Evolutionary conservation across 805 yeast genomes (phyloP).

Genomic region (Blastobotrys peoriensis): DNA sequence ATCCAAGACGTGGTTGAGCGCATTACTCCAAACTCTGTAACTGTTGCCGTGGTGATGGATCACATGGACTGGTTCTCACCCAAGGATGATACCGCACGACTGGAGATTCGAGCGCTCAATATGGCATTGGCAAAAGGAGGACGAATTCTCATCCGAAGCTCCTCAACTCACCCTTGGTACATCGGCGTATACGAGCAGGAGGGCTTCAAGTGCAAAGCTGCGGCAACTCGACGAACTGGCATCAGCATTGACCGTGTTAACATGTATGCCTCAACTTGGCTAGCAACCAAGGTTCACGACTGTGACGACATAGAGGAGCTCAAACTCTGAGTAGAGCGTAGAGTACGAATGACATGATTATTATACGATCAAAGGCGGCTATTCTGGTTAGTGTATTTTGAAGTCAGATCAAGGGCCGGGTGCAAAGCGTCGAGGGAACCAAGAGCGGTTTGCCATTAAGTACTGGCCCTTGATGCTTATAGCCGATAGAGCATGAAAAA

Average conservation of each 20-base stretch:
- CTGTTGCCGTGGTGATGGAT: slow-evolving; percentile 81
- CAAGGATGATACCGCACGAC: slow-evolving; percentile 46
- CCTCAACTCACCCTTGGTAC: slow-evolving; percentile 73
- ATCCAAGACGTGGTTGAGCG: slow-evolving; percentile 70
- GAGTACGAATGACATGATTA: too few species aligned
- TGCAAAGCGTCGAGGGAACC: too few species aligned
- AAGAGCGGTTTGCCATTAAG: too few species aligned
- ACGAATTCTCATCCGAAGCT: slow-evolving; percentile 70
- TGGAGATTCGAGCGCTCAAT: slow-evolving; percentile 59
- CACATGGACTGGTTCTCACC: slow-evolving; percentile 91
- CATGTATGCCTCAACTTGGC: slow-evolving; percentile 89
- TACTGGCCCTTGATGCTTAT: too few species aligned
- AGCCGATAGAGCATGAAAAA: too few species aligned
- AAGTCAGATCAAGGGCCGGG: too few species aligned
- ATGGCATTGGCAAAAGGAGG: slow-evolving; percentile 62
- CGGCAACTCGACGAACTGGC: slow-evolving; percentile 59
- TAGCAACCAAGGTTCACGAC: slow-evolving; percentile 51
- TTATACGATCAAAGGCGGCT: too few species aligned
- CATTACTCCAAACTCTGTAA: slow-evolving; percentile 53
- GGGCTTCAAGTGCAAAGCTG: slow-evolving; percentile 66
- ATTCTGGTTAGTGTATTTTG: too few species aligned
- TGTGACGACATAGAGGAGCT: slow-evolving; percentile 3
- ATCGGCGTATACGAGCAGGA: slow-evolving; percentile 56
- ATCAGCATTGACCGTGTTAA: slow-evolving; percentile 70
- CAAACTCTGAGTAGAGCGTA: too few species aligned